Conservation (phyloP, 352 stramenopile species). For the Phytophthora ramorum region DNA sequence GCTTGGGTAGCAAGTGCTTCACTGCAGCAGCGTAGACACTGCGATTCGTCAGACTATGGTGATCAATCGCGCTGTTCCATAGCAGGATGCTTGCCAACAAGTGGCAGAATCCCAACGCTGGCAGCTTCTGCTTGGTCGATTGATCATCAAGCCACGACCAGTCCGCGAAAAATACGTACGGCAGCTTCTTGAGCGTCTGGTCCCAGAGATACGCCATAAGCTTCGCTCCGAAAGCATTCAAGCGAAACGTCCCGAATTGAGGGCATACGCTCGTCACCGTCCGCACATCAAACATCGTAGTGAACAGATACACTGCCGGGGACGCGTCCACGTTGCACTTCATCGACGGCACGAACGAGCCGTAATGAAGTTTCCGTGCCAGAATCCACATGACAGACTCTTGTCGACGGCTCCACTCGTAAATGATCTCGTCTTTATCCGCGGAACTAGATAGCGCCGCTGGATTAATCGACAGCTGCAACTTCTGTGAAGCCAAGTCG, state of each 20-base stretch:
- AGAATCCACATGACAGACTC: constrained; percentile 37
- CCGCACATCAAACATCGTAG: constrained; percentile 58
- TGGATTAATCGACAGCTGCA: constrained; percentile 36
- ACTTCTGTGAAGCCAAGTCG: constrained; percentile 10
- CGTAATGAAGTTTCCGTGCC: constrained; percentile 27
- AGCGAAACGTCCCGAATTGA: constrained; percentile 41
- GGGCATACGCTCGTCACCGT: constrained; percentile 25
- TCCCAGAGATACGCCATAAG: constrained; percentile 56
- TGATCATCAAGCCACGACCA: constrained; percentile 77
- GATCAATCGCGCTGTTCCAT: constrained; percentile 51
- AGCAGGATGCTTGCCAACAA: constrained; percentile 54
- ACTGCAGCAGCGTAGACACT: constrained; percentile 38
- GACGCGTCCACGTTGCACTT: constrained; percentile 34
- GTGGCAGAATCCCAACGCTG: constrained; percentile 58
- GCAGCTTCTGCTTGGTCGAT: constrained; percentile 40
- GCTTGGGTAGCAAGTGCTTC: constrained; percentile 27
- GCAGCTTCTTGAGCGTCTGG: constrained; percentile 52
- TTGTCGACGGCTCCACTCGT: constrained; percentile 40
- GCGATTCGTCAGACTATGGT: constrained; percentile 28
- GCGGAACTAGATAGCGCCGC: constrained; percentile 22
- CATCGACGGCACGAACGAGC: constrained; percentile 29
- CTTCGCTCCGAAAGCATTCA: constrained; percentile 55
- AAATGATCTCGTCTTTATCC: constrained; percentile 36
- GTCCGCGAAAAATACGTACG: constrained; percentile 66
- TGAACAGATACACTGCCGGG: constrained; percentile 59